These are phyloP conservation scores for Acrocalymma vagum DNA, from an alignment of 2,329 filamentous ascomycete species.

Conservation along the genomic window DNA sequence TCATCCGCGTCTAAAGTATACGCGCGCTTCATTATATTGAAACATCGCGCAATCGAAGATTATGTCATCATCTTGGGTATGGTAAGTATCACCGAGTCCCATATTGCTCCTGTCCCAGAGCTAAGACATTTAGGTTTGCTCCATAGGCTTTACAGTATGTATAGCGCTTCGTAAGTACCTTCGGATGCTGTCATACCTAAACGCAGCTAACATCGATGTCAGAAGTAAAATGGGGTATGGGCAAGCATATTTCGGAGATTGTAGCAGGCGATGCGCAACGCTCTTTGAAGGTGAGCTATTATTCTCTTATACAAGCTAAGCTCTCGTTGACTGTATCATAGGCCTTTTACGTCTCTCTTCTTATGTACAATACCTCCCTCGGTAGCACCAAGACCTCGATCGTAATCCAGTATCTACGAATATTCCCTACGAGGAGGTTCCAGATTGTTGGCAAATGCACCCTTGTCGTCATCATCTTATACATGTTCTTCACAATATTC, in stretches of 20 bases:
- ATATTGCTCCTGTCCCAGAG: constrained; percentile 9
- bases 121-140: constrained; percentile 33
- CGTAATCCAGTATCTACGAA: constrained; percentile 42
- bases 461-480: constrained; percentile 31
- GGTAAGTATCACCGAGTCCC: constrained; percentile 23
- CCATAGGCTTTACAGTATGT: too few relatives aligned
- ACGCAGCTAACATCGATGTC: too few relatives aligned
- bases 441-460: constrained; percentile 31
- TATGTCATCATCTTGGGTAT: constrained; percentile 39
- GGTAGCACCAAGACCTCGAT: constrained; percentile 44
- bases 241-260: too few relatives aligned
- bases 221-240: constrained; percentile 41
- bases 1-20: too few relatives aligned
- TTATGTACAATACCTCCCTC: constrained; percentile 20
- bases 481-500: constrained; percentile 36
- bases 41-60: too few relatives aligned
- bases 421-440: constrained; percentile 36
- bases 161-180: too few relatives aligned
- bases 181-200: constrained; percentile 32
- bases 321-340: constrained; percentile 1
- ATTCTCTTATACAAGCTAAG: constrained; percentile 22
- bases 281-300: constrained; percentile 11
- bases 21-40: too few relatives aligned
- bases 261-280: too few relatives aligned
- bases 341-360: constrained; percentile 16